These are phyloP conservation scores for Quaeritorhiza haematococci DNA, from an alignment of 371 early-diverging fungal genomes.

Conservation along the genomic window DNA sequence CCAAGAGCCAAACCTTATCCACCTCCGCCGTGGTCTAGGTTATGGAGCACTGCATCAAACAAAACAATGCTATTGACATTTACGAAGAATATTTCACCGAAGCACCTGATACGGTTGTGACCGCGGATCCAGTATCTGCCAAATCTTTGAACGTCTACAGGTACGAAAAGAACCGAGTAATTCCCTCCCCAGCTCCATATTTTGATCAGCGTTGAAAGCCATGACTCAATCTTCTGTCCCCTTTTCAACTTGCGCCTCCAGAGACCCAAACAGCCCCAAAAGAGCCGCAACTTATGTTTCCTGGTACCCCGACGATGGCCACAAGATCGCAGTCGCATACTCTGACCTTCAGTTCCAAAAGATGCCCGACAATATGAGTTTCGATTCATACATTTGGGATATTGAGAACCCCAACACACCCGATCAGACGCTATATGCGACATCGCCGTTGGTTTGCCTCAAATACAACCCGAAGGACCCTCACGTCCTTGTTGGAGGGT, in stretches of 20 bases:
- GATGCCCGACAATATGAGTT: constrained; percentile 39
- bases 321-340: constrained; percentile 54
- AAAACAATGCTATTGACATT: constrained; percentile 59
- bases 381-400: constrained; percentile 56
- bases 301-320: constrained; percentile 56
- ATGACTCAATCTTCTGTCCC: background rate
- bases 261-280: constrained; percentile 47
- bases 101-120: constrained; percentile 30
- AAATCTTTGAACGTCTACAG: constrained; percentile 49
- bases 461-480: constrained; percentile 60
- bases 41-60: constrained; percentile 55
- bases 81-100: constrained; percentile 54
- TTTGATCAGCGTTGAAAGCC: background rate
- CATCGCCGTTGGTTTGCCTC: constrained; percentile 42
- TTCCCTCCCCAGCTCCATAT: no score
- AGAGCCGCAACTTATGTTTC: constrained; percentile 44
- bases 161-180: no score
- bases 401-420: constrained; percentile 51
- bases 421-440: constrained; percentile 45
- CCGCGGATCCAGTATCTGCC: constrained; percentile 38
- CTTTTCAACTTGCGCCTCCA: no score
- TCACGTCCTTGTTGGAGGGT: constrained; percentile 51
- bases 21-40: constrained; percentile 4
- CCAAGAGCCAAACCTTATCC: background rate
- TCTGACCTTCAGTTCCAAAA: constrained; percentile 47